phyloP scores from a whole-genome alignment of 2,329 filamentous ascomycete genomes.

The Fusarium napiforme region DNA sequence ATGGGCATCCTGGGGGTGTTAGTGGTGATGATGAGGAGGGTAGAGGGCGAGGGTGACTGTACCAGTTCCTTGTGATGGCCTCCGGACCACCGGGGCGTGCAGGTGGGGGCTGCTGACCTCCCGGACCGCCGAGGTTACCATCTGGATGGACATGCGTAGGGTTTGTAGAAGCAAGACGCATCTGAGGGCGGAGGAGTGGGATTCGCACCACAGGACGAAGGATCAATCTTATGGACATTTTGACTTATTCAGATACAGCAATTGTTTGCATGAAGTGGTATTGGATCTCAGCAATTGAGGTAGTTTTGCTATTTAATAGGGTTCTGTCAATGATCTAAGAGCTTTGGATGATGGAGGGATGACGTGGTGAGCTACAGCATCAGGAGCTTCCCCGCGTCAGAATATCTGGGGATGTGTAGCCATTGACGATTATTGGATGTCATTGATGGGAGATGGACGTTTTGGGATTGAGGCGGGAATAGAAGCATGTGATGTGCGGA shows the following conservation, averaged over 20 bases:
- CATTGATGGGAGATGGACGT: neutral
- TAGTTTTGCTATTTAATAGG: conserved; percentile 2
- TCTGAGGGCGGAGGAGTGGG: conserved; percentile 40
- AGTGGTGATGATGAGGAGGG: neutral
- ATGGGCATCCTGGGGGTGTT: conserved; percentile 41
- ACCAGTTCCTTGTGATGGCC: conserved; percentile 49
- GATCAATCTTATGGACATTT: conserved; percentile 26
- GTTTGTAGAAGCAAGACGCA: conserved; percentile 8
- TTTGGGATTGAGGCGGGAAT: conserved; percentile 11
- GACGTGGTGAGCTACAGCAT: conserved; percentile 28
- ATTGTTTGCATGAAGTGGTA: neutral
- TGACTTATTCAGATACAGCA: neutral
- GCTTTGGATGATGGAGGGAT: conserved; percentile 35
- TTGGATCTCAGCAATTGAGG: neutral
- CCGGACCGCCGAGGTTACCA: conserved; percentile 47
- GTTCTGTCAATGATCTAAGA: conserved; percentile 19
- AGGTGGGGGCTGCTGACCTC: conserved; percentile 48
- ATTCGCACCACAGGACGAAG: conserved; percentile 35
- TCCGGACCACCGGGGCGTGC: conserved; percentile 45
- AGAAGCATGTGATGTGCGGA: neutral
- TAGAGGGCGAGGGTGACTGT: neutral
- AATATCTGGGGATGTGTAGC: neutral
- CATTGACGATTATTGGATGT: conserved; percentile 22
- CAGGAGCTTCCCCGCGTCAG: conserved; percentile 16
- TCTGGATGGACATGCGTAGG: conserved; percentile 8